phyloP scores from a whole-genome alignment of 495 filamentous ascomycete species.

The Daldinia concentrica region DNA sequence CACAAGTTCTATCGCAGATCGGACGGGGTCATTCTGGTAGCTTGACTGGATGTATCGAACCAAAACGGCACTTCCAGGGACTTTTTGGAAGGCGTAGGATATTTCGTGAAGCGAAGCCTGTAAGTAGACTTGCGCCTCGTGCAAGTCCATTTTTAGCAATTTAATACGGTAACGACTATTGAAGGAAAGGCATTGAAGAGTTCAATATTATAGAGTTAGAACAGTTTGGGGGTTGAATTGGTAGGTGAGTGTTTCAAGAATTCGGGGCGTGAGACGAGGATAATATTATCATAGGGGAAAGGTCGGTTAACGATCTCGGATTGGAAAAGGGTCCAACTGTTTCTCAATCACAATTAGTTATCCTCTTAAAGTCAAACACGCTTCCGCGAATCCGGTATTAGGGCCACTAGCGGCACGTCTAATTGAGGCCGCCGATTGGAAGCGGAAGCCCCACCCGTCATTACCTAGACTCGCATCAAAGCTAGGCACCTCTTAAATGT shows the following conservation, averaged over 20 bases:
- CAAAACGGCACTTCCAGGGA: constrained; percentile 93
- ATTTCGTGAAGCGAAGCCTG: constrained; percentile 71
- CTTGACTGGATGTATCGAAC: constrained; percentile 94
- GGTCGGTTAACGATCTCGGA: constrained; percentile 20
- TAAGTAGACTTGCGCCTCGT: constrained; percentile 78
- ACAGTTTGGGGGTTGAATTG: constrained; percentile 22
- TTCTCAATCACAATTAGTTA: not conserved
- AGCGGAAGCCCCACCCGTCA: too few relatives aligned
- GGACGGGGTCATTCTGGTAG: constrained; percentile 96
- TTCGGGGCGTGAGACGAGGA: constrained; percentile 15
- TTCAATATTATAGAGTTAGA: constrained; percentile 8
- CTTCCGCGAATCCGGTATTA: not conserved
- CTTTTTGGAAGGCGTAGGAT: constrained; percentile 78
- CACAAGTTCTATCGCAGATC: constrained; percentile 91
- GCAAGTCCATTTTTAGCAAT: constrained; percentile 73
- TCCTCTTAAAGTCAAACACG: not conserved
- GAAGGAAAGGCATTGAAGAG: constrained; percentile 14
- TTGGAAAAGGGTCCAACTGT: constrained; percentile 23
- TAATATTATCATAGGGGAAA: constrained; percentile 26
- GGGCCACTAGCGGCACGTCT: too few relatives aligned
- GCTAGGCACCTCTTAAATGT: too few relatives aligned
- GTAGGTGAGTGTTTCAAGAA: constrained; percentile 4
- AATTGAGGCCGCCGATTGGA: too few relatives aligned
- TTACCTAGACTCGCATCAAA: too few relatives aligned
- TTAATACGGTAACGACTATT: constrained; percentile 2